These are phyloP conservation scores for Saccharomyces kudriavzevii DNA, from an alignment of 805 yeast genomes.

Conservation along the genomic window DNA sequence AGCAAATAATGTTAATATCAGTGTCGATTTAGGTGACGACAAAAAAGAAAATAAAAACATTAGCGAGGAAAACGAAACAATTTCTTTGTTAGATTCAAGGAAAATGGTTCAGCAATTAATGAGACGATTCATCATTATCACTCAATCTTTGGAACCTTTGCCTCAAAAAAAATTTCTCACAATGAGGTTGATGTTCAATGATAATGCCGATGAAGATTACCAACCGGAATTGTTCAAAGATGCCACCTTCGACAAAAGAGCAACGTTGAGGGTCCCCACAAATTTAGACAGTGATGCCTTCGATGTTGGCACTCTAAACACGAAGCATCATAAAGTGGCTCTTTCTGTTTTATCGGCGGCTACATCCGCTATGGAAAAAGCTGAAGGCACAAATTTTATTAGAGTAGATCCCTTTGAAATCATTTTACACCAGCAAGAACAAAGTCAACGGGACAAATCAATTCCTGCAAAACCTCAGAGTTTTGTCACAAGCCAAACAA, in stretches of 20 bases:
- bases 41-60: slow-evolving; percentile 4
- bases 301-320: slow-evolving; percentile 28
- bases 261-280: slow-evolving; percentile 29
- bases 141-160: slow-evolving; percentile 46
- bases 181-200: slow-evolving; percentile 44
- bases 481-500: slow-evolving; percentile 28
- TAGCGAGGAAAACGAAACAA: slow-evolving; percentile 7
- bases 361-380: slow-evolving; percentile 7
- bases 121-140: slow-evolving; percentile 43
- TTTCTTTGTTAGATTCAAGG: slow-evolving; percentile 33
- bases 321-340: slow-evolving; percentile 28
- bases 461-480: not conserved
- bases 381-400: slow-evolving; percentile 1
- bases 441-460: not conserved
- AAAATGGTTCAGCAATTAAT: slow-evolving; percentile 41
- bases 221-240: slow-evolving; percentile 45
- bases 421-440: slow-evolving; percentile 2
- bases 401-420: slow-evolving; percentile 24
- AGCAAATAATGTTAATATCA: slow-evolving; percentile 23
- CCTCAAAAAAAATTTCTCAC: slow-evolving; percentile 41
- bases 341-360: slow-evolving; percentile 27
- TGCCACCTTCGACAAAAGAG: slow-evolving; percentile 31
- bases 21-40: slow-evolving; percentile 5
- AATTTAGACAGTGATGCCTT: slow-evolving; percentile 12
- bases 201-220: slow-evolving; percentile 38